Percentiles rank a stretch among this genome's conserved stretches.
Evolutionary conservation across 176 grass and related monocot species (phyloP).

Genomic region (Neostapfia colusana): DNA sequence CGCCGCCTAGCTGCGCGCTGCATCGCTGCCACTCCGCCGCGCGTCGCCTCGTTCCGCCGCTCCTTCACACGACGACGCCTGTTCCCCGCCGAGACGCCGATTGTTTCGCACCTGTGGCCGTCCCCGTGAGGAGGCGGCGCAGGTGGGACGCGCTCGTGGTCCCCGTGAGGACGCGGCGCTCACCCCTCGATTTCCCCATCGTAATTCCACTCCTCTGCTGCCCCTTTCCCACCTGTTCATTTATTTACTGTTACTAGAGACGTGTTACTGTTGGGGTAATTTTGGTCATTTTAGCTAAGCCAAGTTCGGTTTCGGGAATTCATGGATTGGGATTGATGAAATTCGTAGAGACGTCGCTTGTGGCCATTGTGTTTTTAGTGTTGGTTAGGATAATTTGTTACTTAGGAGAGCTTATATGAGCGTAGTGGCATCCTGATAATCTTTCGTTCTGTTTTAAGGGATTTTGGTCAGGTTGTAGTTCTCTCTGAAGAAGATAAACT

Average conservation of each 20-base stretch:
- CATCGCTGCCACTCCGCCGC: no score
- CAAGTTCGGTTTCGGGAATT: background rate
- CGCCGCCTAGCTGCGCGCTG: no score
- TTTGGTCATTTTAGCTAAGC: background rate
- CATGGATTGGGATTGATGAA: background rate
- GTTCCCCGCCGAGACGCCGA: no score
- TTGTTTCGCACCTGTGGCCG: background rate
- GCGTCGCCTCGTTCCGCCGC: no score
- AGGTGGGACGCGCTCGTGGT: slow-evolving; percentile 49
- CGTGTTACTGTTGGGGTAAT: background rate
- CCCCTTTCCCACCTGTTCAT: background rate
- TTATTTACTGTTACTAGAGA: background rate
- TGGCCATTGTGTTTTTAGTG: background rate
- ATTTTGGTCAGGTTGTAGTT: background rate
- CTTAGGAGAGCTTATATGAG: background rate
- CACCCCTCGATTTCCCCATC: slow-evolving; percentile 85
- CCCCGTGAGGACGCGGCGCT: slow-evolving; percentile 74
- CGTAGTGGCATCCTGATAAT: background rate
- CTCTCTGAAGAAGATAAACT: background rate
- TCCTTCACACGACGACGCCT: no score
- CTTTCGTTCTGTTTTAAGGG: background rate
- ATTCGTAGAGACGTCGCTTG: background rate
- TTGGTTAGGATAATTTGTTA: background rate
- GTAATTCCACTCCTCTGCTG: slow-evolving; percentile 39
- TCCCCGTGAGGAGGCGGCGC: slow-evolving; percentile 1